Conservation (phyloP, 345 rosid species). For the Citrus inodora region DNA sequence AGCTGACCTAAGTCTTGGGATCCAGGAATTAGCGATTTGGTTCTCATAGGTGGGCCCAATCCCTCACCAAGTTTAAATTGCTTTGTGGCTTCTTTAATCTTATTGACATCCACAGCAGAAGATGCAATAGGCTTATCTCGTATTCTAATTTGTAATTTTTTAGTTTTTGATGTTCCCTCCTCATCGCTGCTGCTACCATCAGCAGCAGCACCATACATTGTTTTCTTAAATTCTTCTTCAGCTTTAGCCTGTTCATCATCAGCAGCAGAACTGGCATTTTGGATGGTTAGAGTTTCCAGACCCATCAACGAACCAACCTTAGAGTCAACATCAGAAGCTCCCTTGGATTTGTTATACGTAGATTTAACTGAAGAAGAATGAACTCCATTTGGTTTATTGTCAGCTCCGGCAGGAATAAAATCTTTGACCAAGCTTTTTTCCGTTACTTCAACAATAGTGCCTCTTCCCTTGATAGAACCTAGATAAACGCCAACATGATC, state of each 20-base stretch:
- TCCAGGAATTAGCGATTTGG: slow-evolving; percentile 56
- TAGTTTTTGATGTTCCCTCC: slow-evolving; percentile 68
- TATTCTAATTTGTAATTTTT: slow-evolving; percentile 83
- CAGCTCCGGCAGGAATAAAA: slow-evolving; percentile 46
- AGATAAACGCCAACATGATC: slow-evolving; percentile 94
- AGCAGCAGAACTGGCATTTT: slow-evolving; percentile 31
- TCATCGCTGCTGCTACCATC: slow-evolving; percentile 98
- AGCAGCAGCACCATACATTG: slow-evolving; percentile 70
- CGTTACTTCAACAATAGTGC: slow-evolving; percentile 78
- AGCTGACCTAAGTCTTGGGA: slow-evolving; percentile 65
- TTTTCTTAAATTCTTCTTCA: slow-evolving; percentile 96
- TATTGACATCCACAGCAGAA: slow-evolving; percentile 73
- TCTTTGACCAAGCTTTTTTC: slow-evolving; percentile 78
- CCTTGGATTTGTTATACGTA: slow-evolving; percentile 39
- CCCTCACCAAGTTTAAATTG: slow-evolving; percentile 86
- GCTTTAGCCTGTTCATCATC: slow-evolving; percentile 94
- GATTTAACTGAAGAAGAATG: slow-evolving; percentile 43
- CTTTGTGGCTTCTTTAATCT: slow-evolving; percentile 93
- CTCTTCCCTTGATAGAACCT: slow-evolving; percentile 93
- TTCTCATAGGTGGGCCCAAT: slow-evolving; percentile 65
- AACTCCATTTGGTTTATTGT: slow-evolving; percentile 41
- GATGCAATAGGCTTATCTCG: slow-evolving; percentile 78
- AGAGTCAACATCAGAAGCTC: slow-evolving; percentile 42
- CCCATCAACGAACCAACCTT: slow-evolving; percentile 68
- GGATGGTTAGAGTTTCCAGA: slow-evolving; percentile 67